Percentiles rank a stretch among this genome's conserved stretches.
These are phyloP conservation scores for Raffaelea ambrosiae DNA, from an alignment of 2,329 filamentous ascomycete genomes.

Conservation along the genomic window DNA sequence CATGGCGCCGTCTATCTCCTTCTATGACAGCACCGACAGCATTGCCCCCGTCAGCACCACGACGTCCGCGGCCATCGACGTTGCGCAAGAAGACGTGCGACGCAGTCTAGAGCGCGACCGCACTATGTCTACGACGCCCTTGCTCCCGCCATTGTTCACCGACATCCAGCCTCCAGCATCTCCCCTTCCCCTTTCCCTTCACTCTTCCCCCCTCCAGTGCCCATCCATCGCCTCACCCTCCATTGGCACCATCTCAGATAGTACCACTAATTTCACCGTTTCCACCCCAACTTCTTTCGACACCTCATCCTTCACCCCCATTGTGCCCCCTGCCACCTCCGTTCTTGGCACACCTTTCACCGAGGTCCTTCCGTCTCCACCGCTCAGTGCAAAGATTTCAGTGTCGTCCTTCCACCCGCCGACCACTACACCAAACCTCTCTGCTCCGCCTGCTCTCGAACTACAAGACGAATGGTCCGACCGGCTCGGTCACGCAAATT, in stretches of 20 bases:
- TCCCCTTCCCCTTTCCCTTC: slow-evolving; percentile 48
- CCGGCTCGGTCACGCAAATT: slow-evolving; percentile 85
- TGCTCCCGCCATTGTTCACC: slow-evolving; percentile 74
- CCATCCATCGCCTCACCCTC: slow-evolving; percentile 9
- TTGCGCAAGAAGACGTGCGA: slow-evolving; percentile 34
- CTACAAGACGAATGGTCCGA: slow-evolving; percentile 76
- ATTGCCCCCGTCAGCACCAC: slow-evolving; percentile 24
- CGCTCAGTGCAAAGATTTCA: slow-evolving; percentile 70
- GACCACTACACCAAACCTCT: slow-evolving; percentile 47
- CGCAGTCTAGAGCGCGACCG: slow-evolving; percentile 49
- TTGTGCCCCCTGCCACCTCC: slow-evolving; percentile 19
- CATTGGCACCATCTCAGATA: background rate
- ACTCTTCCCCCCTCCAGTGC: slow-evolving; percentile 73
- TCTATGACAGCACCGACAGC: slow-evolving; percentile 52
- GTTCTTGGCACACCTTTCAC: slow-evolving; percentile 8
- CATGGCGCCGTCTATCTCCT: slow-evolving; percentile 54
- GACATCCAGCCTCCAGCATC: slow-evolving; percentile 30
- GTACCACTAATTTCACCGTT: background rate
- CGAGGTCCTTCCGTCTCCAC: slow-evolving; percentile 48
- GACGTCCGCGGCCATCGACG: slow-evolving; percentile 31
- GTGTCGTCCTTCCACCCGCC: slow-evolving; percentile 60
- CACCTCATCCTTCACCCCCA: background rate
- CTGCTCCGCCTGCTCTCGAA: slow-evolving; percentile 31
- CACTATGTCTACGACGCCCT: slow-evolving; percentile 65
- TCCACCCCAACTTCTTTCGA: background rate